These are phyloP conservation scores for Mentha longifolia DNA, from an alignment of 257 asterid genomes.

Conservation along the genomic window DNA sequence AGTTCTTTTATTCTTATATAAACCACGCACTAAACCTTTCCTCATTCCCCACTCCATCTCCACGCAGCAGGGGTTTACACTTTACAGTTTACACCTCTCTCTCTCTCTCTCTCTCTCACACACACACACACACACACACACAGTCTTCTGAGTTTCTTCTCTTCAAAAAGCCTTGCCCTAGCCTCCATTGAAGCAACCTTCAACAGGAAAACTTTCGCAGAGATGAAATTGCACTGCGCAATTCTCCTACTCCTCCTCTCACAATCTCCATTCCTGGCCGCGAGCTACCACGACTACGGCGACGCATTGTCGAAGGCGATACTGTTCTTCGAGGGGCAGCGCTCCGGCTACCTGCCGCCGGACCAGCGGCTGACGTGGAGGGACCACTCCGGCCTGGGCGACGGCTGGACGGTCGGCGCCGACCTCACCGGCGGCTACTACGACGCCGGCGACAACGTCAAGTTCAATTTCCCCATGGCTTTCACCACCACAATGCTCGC, in stretches of 20 bases:
- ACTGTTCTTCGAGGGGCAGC: constrained; percentile 89
- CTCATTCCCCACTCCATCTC: not conserved
- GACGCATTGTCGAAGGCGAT: constrained; percentile 84
- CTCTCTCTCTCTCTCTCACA: constrained; percentile 1
- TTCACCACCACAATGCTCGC: constrained; percentile 94
- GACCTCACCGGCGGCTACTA: constrained; percentile 95
- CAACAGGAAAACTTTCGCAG: not conserved
- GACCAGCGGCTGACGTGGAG: constrained; percentile 91
- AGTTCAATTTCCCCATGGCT: constrained; percentile 96
- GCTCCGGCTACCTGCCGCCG: constrained; percentile 81
- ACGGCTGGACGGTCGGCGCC: constrained; percentile 60
- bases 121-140: not conserved
- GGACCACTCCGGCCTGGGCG: constrained; percentile 81
- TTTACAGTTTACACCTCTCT: too few species aligned
- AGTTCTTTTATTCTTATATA: not conserved
- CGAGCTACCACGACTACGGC: constrained; percentile 67
- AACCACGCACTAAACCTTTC: not conserved
- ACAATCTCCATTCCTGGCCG: constrained; percentile 34
- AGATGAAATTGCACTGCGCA: constrained; percentile 38
- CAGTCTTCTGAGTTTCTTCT: not conserved
- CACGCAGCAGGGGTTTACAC: not conserved
- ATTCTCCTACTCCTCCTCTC: constrained; percentile 34
- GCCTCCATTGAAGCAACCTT: not conserved
- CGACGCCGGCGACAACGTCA: constrained; percentile 96
- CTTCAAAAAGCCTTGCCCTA: not conserved